phyloP scores from a whole-genome alignment of 2,329 filamentous ascomycete genomes.

The Penicillium sclerotigenum region DNA sequence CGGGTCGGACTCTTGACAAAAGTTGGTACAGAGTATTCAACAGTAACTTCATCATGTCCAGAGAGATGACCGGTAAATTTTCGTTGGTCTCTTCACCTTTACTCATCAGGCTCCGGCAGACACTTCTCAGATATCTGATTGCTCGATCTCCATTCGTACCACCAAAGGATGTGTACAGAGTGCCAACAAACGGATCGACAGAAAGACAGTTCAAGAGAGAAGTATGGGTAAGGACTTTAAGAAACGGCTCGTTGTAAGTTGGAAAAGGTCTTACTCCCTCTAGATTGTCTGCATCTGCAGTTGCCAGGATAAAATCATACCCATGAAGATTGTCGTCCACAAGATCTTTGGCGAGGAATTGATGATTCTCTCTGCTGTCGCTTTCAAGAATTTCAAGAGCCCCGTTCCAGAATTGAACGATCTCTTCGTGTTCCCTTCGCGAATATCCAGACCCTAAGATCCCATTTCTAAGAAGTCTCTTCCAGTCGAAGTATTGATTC shows the following conservation, averaged over 20 bases:
- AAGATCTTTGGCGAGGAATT: conserved; percentile 9
- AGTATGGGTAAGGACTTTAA: conserved; percentile 10
- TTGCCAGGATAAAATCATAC: conserved; percentile 6
- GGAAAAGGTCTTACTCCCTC: not conserved
- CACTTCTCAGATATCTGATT: conserved; percentile 5
- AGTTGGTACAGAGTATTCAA: conserved; percentile 9
- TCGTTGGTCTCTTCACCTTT: not conserved
- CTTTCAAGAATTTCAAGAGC: conserved; percentile 11
- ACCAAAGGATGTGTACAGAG: conserved; percentile 9
- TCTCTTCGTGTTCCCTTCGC: not conserved
- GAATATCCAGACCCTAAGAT: not conserved
- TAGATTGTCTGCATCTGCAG: not conserved
- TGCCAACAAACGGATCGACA: conserved; percentile 11
- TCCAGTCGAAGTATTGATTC: conserved; percentile 11
- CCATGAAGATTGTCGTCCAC: conserved; percentile 4
- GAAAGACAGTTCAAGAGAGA: conserved; percentile 12
- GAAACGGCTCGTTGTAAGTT: not conserved
- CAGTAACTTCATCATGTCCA: conserved; percentile 1
- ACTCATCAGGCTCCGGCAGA: not conserved
- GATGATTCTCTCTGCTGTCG: conserved; percentile 5
- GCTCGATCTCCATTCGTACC: conserved; percentile 13
- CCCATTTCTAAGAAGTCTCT: conserved; percentile 1
- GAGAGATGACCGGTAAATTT: not conserved
- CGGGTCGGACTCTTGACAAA: conserved; percentile 2
- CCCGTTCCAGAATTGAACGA: conserved; percentile 5